These are phyloP conservation scores for Fusarium mundagurra DNA, from an alignment of 2,329 filamentous ascomycete genomes.

Conservation along the genomic window DNA sequence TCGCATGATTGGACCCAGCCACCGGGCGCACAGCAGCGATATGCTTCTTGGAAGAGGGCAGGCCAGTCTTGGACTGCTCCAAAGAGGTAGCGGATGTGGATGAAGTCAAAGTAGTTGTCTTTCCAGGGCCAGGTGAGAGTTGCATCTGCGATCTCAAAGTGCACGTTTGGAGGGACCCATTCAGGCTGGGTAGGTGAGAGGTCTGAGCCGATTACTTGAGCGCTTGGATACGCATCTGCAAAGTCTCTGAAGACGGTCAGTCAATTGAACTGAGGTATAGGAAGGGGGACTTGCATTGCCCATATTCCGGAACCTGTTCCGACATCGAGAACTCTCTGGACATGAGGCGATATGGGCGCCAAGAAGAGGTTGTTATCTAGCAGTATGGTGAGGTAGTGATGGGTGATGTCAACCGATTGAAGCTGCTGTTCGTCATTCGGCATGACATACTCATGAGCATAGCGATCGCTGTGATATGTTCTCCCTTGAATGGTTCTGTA, in stretches of 20 bases:
- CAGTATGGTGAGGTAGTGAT: constrained; percentile 40
- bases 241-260: constrained; percentile 24
- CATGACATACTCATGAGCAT: constrained; percentile 33
- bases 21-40: constrained; percentile 30
- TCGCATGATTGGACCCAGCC: constrained; percentile 37
- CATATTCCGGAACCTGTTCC: constrained; percentile 39
- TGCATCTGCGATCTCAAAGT: constrained; percentile 36
- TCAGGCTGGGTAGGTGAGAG: constrained; percentile 36
- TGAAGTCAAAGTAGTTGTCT: constrained; percentile 32
- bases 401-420: constrained; percentile 37
- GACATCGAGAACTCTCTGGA: constrained; percentile 39
- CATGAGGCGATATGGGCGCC: constrained; percentile 29
- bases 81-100: constrained; percentile 37
- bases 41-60: constrained; percentile 28
- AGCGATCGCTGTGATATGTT: constrained; percentile 38
- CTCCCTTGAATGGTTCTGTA: constrained; percentile 38
- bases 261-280: neutral
- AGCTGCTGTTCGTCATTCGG: constrained; percentile 40
- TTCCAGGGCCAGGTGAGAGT: constrained; percentile 36
- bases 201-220: constrained; percentile 35
- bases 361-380: constrained; percentile 34
- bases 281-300: constrained; percentile 15
- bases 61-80: constrained; percentile 32
- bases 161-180: constrained; percentile 37
- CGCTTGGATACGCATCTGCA: constrained; percentile 26